Base-by-base conservation (phyloP, 2,329 filamentous ascomycete species). In the Colletotrichum cuscutae region DNA sequence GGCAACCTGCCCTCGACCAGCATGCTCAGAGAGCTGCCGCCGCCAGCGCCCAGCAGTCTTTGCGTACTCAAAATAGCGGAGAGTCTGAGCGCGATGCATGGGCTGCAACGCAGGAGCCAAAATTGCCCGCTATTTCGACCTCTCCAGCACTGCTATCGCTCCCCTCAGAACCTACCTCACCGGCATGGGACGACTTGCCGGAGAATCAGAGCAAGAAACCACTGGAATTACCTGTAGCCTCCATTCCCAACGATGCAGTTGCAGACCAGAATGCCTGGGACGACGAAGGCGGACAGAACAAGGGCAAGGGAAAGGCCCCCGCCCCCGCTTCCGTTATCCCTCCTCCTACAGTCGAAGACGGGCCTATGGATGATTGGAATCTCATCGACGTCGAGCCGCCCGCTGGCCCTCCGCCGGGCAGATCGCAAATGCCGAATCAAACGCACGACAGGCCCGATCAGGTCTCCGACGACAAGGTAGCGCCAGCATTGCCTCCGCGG, bases 261-360 rank as follows among this genome's bases (percentile, higher is more conserved):
- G 82, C 83, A 5, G 86, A 88, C 49, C 81, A 82, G 2, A 81
- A 88, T 72, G 85, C 84, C 0, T 89, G 88, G 88, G 86, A 88
- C 65, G 87, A 88, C 49, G 65, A 86, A 13, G 82, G 81, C 6
- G 76, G 78, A 0, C 65, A 77, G 5, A 81, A 81, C 28, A 87
- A 87, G 71, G 85, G 81, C 1, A 89, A 87, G 68, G 81, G 77
- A 3, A 83, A 80, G 28, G 80, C 81, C 1, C 75, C 78, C 4
- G 74, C 76, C 6, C 42, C 78, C 5, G 74, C 76, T 7, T 37
- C 66, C 13, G 56, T 75, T n/a, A 71, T 76, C 19, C 65, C 77
- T 7, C 75, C 77, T 26, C 63, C 75, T 7, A 73, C 74, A 15
- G 73, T 75, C 70, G 75, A 76, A 5, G 75, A 75, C 8, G 68